phyloP scores from a whole-genome alignment of 2,329 filamentous ascomycete genomes.

The Xylaria sp. region DNA sequence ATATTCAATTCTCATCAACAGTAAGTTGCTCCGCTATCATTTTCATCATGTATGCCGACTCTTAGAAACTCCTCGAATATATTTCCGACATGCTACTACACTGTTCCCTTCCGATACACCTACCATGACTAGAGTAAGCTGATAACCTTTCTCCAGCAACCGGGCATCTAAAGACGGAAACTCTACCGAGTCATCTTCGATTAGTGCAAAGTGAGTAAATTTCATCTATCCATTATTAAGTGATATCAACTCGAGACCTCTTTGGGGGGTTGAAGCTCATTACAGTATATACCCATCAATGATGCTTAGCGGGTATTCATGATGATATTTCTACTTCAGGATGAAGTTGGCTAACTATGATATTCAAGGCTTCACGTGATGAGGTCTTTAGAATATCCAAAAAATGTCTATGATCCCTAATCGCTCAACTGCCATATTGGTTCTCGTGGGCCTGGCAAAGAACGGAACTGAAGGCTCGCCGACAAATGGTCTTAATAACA shows the following conservation, averaged over 20 bases:
- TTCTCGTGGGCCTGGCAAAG: neutral
- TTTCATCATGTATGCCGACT: neutral
- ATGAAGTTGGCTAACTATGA: neutral
- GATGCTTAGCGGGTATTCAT: neutral
- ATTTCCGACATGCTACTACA: neutral
- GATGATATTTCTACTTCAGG: neutral
- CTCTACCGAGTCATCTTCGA: neutral
- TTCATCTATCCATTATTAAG: neutral
- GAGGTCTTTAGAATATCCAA: neutral
- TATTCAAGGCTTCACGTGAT: too few relatives aligned
- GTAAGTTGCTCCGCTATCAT: slow-evolving; percentile 4
- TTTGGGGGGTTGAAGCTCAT: neutral
- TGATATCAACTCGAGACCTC: neutral
- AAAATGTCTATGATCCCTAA: slow-evolving; percentile 1
- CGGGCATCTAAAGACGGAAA: neutral
- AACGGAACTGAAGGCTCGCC: neutral
- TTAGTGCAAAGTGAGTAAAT: slow-evolving; percentile 4
- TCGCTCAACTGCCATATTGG: too few relatives aligned
- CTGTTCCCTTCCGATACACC: neutral
- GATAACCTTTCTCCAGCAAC: neutral
- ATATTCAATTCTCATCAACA: neutral
- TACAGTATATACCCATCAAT: neutral
- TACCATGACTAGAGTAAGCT: neutral
- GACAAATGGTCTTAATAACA: neutral
- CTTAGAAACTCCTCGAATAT: neutral